Percentiles rank a stretch among this genome's conserved stretches.
phyloP scores from a whole-genome alignment of 1,284 basidiomycete species.

The Golubevia sp. region DNA sequence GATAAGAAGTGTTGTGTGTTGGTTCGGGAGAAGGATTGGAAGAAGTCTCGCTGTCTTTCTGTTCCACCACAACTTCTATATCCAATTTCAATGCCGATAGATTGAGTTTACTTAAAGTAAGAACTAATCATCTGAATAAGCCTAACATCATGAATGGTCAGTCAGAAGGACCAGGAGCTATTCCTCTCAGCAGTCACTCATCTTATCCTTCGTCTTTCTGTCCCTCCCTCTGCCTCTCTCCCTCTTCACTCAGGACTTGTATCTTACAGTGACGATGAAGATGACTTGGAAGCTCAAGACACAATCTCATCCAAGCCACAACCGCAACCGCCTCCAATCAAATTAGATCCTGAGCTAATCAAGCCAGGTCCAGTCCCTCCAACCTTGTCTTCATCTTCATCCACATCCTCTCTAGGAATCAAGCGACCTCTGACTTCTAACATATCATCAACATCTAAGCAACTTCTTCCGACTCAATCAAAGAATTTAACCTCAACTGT shows the following conservation, averaged over 20 bases:
- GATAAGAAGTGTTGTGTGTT: too few species aligned
- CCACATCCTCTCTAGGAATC: neutral
- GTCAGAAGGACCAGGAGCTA: too few species aligned
- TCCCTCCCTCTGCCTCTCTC: neutral
- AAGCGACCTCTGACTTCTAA: neutral
- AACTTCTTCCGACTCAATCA: neutral
- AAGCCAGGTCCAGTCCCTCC: neutral
- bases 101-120: too few species aligned
- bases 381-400: neutral
- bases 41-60: too few species aligned
- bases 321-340: neutral
- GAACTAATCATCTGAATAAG: too few species aligned
- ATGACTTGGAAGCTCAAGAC: neutral
- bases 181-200: too few species aligned
- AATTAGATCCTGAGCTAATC: neutral
- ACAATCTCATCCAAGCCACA: neutral
- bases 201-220: too few species aligned
- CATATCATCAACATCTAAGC: neutral
- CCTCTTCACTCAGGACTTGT: neutral
- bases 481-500: neutral
- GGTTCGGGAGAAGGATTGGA: too few species aligned
- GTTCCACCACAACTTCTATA: too few species aligned
- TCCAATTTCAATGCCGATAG: too few species aligned
- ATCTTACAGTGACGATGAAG: conserved; percentile 1
- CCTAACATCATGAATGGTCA: too few species aligned